Conservation (phyloP, 306 rosid species). For the Fragaria ananassa region DNA sequence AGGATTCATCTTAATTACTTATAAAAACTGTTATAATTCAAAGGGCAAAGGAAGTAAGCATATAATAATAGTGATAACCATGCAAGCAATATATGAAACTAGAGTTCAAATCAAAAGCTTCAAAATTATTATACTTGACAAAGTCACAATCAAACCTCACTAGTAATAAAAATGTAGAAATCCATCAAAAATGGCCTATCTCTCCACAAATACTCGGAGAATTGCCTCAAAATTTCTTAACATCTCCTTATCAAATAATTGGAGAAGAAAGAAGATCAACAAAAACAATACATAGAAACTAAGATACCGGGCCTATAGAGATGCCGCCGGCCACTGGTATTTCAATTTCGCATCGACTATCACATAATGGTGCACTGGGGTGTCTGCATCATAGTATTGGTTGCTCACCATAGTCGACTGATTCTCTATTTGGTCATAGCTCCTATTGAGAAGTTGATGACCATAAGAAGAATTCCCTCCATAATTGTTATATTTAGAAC, state of each 20-base stretch:
- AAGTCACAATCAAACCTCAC: no score
- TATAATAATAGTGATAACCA: no score
- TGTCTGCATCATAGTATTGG: neutral
- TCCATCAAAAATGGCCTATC: neutral
- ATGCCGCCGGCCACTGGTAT: neutral
- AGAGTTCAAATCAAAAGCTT: no score
- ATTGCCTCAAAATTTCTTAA: neutral
- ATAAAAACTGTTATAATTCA: no score
- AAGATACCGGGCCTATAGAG: neutral
- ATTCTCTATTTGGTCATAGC: neutral
- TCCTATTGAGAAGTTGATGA: neutral
- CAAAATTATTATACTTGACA: no score
- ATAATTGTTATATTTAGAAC: neutral
- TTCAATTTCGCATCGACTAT: neutral
- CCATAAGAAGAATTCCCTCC: neutral
- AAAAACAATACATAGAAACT: neutral
- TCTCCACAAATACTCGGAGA: neutral
- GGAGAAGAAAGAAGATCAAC: neutral
- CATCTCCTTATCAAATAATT: neutral
- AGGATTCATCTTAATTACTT: no score
- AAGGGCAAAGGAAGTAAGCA: no score
- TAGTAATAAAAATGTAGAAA: neutral
- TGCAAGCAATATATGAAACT: no score
- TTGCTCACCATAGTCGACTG: neutral
- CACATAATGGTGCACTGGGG: constrained; percentile 14